These are phyloP conservation scores for Aureoboletus auriporus DNA, from an alignment of 768 basidiomycete species.

Conservation along the genomic window DNA sequence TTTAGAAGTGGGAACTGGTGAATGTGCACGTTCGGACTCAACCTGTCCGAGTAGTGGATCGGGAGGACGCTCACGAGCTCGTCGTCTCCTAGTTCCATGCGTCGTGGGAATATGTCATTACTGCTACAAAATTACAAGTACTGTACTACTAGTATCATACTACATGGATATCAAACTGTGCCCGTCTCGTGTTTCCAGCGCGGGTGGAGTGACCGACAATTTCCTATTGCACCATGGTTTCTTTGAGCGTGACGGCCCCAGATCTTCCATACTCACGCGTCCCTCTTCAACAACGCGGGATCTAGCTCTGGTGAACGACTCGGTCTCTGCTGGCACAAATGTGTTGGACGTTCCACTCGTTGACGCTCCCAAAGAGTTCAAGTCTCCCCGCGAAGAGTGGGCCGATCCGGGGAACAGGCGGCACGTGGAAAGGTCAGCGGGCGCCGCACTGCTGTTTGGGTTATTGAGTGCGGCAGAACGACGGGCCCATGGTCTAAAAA, in stretches of 20 bases:
- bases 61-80: conserved; percentile 66
- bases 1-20: conserved; percentile 80
- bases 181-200: conserved; percentile 3
- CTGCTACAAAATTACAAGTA: too few species aligned
- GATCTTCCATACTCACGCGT: conserved; percentile 5
- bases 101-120: conserved; percentile 15
- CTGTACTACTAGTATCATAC: too few species aligned
- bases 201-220: neutral
- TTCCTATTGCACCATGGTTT: conserved; percentile 8
- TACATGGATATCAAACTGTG: neutral
- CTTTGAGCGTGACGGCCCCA: neutral
- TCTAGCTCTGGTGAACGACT: conserved; percentile 4
- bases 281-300: neutral
- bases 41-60: conserved; percentile 62
- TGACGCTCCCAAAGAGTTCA: conserved; percentile 9
- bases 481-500: conserved; percentile 2
- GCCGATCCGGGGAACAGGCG: conserved; percentile 9
- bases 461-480: neutral
- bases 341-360: conserved; percentile 14
- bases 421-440: conserved; percentile 3
- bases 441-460: neutral
- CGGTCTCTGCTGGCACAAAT: conserved; percentile 7
- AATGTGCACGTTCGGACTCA: conserved; percentile 62
- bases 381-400: conserved; percentile 5
- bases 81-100: conserved; percentile 40